Evolutionary conservation across 2,329 filamentous ascomycete genomes (phyloP).

Genomic region (Colletotrichum horii): DNA sequence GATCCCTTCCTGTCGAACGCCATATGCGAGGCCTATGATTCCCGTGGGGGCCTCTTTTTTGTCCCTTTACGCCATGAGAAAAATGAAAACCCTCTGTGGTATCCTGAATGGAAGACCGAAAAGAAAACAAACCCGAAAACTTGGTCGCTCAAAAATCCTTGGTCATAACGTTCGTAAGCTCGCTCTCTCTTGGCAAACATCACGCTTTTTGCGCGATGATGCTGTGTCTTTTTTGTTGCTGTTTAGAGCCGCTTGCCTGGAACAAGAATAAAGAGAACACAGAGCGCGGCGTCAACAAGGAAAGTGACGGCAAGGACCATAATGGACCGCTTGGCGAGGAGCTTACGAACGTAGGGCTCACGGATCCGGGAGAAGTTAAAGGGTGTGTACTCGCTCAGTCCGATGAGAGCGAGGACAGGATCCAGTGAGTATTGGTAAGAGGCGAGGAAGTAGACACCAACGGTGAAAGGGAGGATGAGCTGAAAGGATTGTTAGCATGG

Average conservation of each 20-base stretch:
- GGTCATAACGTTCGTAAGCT: conserved; percentile 20
- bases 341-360: conserved; percentile 87
- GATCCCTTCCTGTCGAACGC: conserved; percentile 5
- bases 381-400: conserved; percentile 94
- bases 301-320: conserved; percentile 81
- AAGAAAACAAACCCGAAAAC: background rate
- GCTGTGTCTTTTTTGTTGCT: background rate
- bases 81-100: background rate
- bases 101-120: conserved; percentile 10
- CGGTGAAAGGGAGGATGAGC: conserved; percentile 85
- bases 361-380: conserved; percentile 88
- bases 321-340: conserved; percentile 81
- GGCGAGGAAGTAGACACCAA: conserved; percentile 86
- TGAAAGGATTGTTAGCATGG: conserved; percentile 27
- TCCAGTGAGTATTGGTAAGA: conserved; percentile 97
- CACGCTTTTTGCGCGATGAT: background rate
- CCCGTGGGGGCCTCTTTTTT: background rate
- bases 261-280: conserved; percentile 91
- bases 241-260: conserved; percentile 80
- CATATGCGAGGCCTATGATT: background rate
- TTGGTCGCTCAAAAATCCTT: conserved; percentile 16
- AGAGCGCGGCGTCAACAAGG: conserved; percentile 80
- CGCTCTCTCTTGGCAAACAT: background rate
- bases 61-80: background rate
- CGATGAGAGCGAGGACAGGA: conserved; percentile 85